These are phyloP conservation scores for Avena eriantha DNA, from an alignment of 176 grass and related monocot genomes.

Conservation along the genomic window DNA sequence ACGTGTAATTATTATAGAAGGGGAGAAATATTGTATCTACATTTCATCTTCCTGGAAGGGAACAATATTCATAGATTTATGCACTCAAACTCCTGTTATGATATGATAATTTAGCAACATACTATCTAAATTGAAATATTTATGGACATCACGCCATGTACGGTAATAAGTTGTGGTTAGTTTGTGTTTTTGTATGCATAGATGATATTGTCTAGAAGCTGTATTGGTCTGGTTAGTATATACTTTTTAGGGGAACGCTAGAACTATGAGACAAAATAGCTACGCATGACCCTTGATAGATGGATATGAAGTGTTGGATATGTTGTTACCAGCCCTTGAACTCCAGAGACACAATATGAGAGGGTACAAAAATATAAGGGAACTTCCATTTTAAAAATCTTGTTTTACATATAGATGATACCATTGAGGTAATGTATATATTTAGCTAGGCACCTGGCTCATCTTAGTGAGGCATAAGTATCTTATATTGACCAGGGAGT, in stretches of 20 bases:
- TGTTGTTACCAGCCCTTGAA: not conserved
- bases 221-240: not conserved
- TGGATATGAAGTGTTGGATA: not conserved
- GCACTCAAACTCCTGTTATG: too few species aligned
- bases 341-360: not conserved
- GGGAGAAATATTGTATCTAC: too few species aligned
- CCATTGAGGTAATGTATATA: not conserved
- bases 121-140: too few species aligned
- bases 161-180: too few species aligned
- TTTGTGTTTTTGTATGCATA: too few species aligned
- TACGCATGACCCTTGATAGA: too few species aligned
- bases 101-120: too few species aligned
- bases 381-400: not conserved
- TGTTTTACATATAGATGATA: not conserved
- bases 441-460: not conserved
- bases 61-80: too few species aligned
- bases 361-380: not conserved
- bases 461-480: not conserved
- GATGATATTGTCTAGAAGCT: too few species aligned
- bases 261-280: not conserved
- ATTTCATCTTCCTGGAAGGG: too few species aligned
- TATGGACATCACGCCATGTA: too few species aligned
- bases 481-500: not conserved
- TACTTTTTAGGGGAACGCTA: not conserved
- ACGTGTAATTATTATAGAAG: too few species aligned